A percentile compares a stretch with the other conserved stretches of the same genome.
Evolutionary conservation across 228 moss, liverwort and hornwort genomes (phyloP).

Genomic region (Sphagnum fallax): DNA sequence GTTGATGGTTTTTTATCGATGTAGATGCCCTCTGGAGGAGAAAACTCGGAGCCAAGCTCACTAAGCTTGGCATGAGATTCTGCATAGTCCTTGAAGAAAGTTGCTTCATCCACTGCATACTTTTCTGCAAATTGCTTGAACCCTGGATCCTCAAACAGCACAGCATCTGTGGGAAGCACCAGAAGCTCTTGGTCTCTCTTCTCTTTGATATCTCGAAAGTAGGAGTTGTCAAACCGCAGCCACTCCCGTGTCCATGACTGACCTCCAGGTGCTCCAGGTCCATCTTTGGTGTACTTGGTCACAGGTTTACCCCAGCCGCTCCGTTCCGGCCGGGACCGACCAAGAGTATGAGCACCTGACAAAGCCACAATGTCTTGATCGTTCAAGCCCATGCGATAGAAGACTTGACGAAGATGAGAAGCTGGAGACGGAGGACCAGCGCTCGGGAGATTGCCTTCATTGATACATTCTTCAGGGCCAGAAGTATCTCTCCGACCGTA

Average conservation of each 20-base stretch:
- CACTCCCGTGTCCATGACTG: conserved; percentile 96
- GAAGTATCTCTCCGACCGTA: conserved; percentile 65
- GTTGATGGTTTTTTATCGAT: conserved; percentile 47
- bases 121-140: conserved; percentile 76
- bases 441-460: conserved; percentile 76
- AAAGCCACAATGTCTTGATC: conserved; percentile 93
- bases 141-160: conserved; percentile 60
- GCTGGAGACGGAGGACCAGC: conserved; percentile 67
- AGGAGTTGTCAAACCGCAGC: conserved; percentile 95
- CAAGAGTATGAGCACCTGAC: conserved; percentile 91
- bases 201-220: conserved; percentile 82
- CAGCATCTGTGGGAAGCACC: conserved; percentile 79
- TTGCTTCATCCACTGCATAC: conserved; percentile 61
- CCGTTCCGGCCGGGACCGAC: conserved; percentile 73
- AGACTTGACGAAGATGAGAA: conserved; percentile 72
- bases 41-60: conserved; percentile 73
- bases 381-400: conserved; percentile 78
- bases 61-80: conserved; percentile 84
- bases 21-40: conserved; percentile 63
- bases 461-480: conserved; percentile 41
- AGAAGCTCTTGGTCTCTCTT: conserved; percentile 75
- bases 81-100: conserved; percentile 90
- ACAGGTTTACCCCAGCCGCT: conserved; percentile 79
- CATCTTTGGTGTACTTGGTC: conserved; percentile 85
- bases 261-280: conserved; percentile 72